Conservation (phyloP, 208 protist species). For the Trypanosoma grayi region DNA sequence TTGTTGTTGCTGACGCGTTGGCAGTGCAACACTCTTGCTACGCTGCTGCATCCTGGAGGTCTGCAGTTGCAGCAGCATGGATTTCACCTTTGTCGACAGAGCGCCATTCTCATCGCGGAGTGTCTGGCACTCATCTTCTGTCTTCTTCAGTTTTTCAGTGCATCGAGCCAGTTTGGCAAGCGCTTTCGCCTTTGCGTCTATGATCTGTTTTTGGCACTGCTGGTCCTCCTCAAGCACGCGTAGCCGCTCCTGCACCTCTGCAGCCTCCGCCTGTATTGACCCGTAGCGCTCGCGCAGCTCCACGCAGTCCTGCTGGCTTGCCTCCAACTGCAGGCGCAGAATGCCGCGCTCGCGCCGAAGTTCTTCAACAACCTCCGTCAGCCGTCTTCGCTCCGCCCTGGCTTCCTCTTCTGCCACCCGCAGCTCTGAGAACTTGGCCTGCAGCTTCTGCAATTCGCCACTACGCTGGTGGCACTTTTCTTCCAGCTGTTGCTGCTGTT, state of each 20-base stretch:
- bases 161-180: conserved; percentile 1
- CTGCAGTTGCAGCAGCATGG: conserved; percentile 33
- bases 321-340: conserved; percentile 16
- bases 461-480: conserved; percentile 9
- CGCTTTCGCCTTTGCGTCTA: conserved; percentile 12
- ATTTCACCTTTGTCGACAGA: conserved; percentile 25
- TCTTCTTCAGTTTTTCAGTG: conserved; percentile 20
- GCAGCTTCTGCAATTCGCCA: conserved; percentile 17
- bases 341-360: conserved; percentile 17
- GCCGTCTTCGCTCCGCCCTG: neutral
- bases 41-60: conserved; percentile 15
- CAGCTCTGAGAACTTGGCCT: conserved; percentile 11
- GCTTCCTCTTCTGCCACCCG: neutral
- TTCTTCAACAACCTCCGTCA: conserved; percentile 7
- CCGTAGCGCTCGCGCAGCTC: conserved; percentile 23
- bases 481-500: neutral
- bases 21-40: neutral
- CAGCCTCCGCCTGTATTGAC: conserved; percentile 11
- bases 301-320: conserved; percentile 25
- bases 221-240: conserved; percentile 11
- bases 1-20: conserved; percentile 12
- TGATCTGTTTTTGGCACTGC: conserved; percentile 2
- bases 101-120: conserved; percentile 22
- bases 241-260: conserved; percentile 14
- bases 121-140: conserved; percentile 17